Conservation (phyloP, 2,329 filamentous ascomycete genomes). For the Verticillium tricorpus region DNA sequence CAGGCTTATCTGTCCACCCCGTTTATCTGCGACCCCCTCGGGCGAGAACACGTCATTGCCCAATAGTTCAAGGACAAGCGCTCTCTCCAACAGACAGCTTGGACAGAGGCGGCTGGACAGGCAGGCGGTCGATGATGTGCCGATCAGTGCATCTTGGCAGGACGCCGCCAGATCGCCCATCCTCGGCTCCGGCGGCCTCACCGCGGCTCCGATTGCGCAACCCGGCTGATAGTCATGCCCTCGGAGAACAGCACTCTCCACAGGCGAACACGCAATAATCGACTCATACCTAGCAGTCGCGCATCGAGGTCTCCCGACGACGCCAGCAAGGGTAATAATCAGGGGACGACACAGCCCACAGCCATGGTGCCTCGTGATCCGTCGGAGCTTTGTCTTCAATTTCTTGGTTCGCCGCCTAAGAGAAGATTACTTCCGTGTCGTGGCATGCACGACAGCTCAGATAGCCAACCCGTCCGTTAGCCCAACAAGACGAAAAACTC, state of each 20-base stretch:
- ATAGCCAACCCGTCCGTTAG: neutral
- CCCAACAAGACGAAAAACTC: neutral
- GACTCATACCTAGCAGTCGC: too few species aligned
- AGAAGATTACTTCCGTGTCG: neutral
- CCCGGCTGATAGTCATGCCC: neutral
- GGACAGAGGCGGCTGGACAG: neutral
- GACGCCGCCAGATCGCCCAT: neutral
- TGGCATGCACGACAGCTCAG: neutral
- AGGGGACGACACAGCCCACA: neutral
- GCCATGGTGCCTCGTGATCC: neutral
- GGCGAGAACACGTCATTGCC: neutral
- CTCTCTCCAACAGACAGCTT: neutral
- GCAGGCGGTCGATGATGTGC: neutral
- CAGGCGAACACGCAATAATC: too few species aligned
- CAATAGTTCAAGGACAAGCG: neutral
- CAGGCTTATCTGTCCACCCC: neutral
- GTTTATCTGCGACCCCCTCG: neutral
- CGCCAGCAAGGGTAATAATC: too few species aligned
- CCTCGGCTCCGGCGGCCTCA: neutral
- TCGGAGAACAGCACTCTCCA: too few species aligned
- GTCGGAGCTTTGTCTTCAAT: neutral
- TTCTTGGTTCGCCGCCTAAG: neutral
- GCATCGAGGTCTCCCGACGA: too few species aligned
- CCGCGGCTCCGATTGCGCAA: neutral
- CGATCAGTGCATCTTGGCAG: neutral